A percentile compares a stretch with the other conserved stretches of the same genome.
These are phyloP conservation scores for Aspergillus haitiensis DNA, from an alignment of 495 filamentous ascomycete species.

Conservation along the genomic window DNA sequence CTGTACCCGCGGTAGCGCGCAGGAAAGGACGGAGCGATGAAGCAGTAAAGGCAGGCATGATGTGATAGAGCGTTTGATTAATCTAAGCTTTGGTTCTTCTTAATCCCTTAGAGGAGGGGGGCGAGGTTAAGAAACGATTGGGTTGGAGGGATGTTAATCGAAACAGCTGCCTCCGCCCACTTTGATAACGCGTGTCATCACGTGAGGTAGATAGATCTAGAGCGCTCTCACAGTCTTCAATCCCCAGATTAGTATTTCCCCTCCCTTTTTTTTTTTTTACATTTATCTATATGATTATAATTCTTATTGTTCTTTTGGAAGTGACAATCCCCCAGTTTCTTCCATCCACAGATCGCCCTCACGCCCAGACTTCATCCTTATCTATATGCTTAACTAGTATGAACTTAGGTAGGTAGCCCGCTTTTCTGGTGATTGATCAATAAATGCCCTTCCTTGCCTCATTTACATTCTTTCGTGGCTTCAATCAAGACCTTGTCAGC, in stretches of 20 bases:
- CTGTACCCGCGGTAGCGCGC: conserved; percentile 31
- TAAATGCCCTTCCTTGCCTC: too few relatives aligned
- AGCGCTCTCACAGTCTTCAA: too few relatives aligned
- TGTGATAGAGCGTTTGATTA: conserved; percentile 30
- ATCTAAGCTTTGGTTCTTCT: conserved; percentile 4
- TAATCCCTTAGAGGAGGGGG: conserved; percentile 22
- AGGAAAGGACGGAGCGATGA: conserved; percentile 38
- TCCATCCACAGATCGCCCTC: too few relatives aligned
- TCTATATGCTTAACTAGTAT: too few relatives aligned
- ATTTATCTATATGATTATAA: too few relatives aligned
- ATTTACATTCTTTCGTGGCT: not conserved
- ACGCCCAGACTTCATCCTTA: too few relatives aligned
- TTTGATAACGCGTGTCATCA: not conserved
- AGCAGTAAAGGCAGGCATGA: conserved; percentile 53
- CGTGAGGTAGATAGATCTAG: not conserved
- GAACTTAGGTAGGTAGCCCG: too few relatives aligned
- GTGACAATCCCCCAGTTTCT: too few relatives aligned
- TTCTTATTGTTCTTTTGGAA: too few relatives aligned
- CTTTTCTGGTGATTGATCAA: too few relatives aligned
- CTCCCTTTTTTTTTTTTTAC: too few relatives aligned
- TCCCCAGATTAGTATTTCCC: too few relatives aligned
- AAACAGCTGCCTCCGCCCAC: not conserved
- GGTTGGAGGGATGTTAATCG: not conserved
- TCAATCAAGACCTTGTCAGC: not conserved
- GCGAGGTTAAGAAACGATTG: conserved; percentile 12